phyloP scores from a whole-genome alignment of 2,329 filamentous ascomycete genomes.

The Cladosporium halotolerans region DNA sequence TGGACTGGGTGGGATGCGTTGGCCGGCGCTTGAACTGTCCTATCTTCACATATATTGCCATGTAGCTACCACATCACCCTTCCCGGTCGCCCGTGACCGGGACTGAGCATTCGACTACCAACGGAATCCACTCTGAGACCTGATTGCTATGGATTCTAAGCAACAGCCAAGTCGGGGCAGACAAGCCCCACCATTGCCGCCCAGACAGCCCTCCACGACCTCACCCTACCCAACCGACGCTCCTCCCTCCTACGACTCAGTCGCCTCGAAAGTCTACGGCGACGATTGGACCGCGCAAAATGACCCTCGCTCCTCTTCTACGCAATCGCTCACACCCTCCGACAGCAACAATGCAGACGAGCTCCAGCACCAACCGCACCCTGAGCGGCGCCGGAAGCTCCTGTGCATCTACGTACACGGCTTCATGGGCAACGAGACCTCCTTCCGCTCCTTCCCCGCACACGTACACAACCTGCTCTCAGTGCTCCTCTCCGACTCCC shows the following conservation, averaged over 20 bases:
- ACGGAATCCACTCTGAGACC: neutral
- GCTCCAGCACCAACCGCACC: slow-evolving; percentile 17
- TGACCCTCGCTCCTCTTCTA: slow-evolving; percentile 42
- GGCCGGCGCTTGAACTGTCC: neutral
- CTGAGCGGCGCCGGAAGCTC: slow-evolving; percentile 45
- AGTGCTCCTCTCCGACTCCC: slow-evolving; percentile 60
- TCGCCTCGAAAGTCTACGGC: neutral
- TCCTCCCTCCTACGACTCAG: slow-evolving; percentile 12
- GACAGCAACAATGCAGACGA: slow-evolving; percentile 27
- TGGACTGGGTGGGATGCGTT: neutral
- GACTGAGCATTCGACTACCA: neutral
- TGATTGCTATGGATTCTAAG: slow-evolving; percentile 4
- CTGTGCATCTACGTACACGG: slow-evolving; percentile 83
- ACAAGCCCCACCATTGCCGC: slow-evolving; percentile 9
- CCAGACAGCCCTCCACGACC: slow-evolving; percentile 5
- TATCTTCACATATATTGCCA: neutral
- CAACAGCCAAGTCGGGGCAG: slow-evolving; percentile 1
- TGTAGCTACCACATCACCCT: neutral
- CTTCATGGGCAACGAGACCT: slow-evolving; percentile 82
- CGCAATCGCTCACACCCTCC: slow-evolving; percentile 38
- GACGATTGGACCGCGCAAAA: slow-evolving; percentile 12
- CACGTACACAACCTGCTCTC: slow-evolving; percentile 74
- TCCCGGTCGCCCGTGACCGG: neutral
- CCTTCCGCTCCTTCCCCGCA: slow-evolving; percentile 80
- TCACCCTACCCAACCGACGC: neutral